A percentile compares a stretch with the other conserved stretches of the same genome.
Conservation (phyloP, 495 filamentous ascomycete genomes). For the Hypoxylon cercidicola region DNA sequence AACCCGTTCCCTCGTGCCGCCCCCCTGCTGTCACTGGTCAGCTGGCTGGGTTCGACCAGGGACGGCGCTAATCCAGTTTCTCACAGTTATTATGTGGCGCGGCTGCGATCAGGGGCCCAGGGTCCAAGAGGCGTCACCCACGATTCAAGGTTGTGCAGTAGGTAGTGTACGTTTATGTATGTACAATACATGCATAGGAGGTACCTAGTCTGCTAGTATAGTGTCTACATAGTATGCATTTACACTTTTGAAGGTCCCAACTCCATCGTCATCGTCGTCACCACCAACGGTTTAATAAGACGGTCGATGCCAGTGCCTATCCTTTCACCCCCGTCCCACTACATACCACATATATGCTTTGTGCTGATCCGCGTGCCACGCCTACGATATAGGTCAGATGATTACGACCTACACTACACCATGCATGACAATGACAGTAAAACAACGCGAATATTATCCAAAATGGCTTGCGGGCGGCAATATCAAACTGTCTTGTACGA, state of each 20-base stretch:
- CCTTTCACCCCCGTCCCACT: conserved; percentile 28
- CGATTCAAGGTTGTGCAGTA: conserved; percentile 31
- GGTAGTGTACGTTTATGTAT: not conserved
- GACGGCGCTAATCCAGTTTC: conserved; percentile 36
- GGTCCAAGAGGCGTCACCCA: conserved; percentile 26
- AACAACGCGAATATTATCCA: conserved; percentile 7
- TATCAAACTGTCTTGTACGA: conserved; percentile 5
- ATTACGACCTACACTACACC: conserved; percentile 17
- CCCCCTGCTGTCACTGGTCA: conserved; percentile 22
- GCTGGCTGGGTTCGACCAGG: conserved; percentile 30
- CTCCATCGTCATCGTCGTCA: conserved; percentile 43
- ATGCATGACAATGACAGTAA: conserved; percentile 17
- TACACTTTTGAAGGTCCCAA: conserved; percentile 25
- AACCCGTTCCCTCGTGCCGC: conserved; percentile 27
- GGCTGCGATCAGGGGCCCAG: conserved; percentile 12
- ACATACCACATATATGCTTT: conserved; percentile 22
- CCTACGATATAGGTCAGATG: conserved; percentile 31
- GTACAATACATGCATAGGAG: no score
- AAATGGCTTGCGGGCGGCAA: conserved; percentile 9
- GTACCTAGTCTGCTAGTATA: no score
- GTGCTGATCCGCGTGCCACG: conserved; percentile 35
- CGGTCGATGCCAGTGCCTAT: conserved; percentile 27
- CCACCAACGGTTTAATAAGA: conserved; percentile 38
- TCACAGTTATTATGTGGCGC: conserved; percentile 33
- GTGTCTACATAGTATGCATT: conserved; percentile 11